phyloP scores from a whole-genome alignment of 2,329 filamentous ascomycete species.

The Aspergillus puulaauensis region DNA sequence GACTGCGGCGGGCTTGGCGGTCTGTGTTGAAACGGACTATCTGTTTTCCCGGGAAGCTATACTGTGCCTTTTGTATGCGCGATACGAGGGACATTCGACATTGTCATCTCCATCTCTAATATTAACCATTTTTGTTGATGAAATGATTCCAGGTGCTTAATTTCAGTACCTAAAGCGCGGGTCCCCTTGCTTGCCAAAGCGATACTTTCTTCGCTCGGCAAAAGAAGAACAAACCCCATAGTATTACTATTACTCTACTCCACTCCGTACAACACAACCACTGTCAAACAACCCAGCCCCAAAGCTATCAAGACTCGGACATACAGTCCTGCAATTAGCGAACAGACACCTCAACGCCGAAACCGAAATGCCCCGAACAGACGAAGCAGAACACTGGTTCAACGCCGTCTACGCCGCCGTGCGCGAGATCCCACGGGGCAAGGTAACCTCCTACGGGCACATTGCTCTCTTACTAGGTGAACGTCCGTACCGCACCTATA shows the following conservation, averaged over 20 bases:
- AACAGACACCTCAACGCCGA: not conserved
- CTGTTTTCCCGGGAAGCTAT: not conserved
- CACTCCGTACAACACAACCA: too few relatives aligned
- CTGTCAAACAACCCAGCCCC: too few relatives aligned
- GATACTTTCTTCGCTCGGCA: too few relatives aligned
- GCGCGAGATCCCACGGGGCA: conserved; percentile 78
- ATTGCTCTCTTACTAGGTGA: conserved; percentile 62
- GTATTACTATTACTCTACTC: too few relatives aligned
- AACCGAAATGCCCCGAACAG: conserved; percentile 42
- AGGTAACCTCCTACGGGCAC: conserved; percentile 82
- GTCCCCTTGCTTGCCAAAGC: too few relatives aligned
- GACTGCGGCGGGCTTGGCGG: not conserved
- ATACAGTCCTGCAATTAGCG: too few relatives aligned
- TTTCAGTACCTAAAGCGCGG: not conserved
- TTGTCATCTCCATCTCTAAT: too few relatives aligned
- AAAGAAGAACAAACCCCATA: too few relatives aligned
- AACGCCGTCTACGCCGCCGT: conserved; percentile 76
- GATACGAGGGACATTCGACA: not conserved
- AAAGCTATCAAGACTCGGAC: too few relatives aligned
- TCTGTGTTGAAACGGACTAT: not conserved
- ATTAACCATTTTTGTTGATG: too few relatives aligned
- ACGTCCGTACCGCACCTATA: conserved; percentile 42
- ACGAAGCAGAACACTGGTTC: conserved; percentile 51
- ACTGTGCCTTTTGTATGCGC: not conserved
- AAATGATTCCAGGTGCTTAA: too few relatives aligned